Percentiles rank a stretch among this genome's conserved stretches.
Conservation (phyloP, 129 eudicot species). For the Rutidosis leptorrhynchoides region DNA sequence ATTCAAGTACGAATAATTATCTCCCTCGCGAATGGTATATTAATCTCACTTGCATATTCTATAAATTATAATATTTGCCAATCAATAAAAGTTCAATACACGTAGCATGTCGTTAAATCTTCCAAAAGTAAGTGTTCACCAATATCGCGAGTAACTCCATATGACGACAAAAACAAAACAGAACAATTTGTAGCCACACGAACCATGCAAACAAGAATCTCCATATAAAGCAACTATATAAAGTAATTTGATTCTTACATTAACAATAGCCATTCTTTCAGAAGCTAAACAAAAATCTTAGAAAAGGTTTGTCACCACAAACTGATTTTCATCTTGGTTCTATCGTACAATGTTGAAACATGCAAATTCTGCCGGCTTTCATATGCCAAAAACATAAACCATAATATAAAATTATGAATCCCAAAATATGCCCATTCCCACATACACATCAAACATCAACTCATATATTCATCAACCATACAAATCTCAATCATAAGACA, state of each 20-base stretch:
- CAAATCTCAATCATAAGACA: neutral
- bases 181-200: neutral
- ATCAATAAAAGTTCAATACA: slow-evolving; percentile 10
- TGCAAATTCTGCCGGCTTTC: neutral
- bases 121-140: slow-evolving; percentile 20
- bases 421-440: no score
- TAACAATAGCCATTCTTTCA: neutral
- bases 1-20: neutral
- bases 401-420: no score
- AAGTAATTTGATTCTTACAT: neutral
- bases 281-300: slow-evolving; percentile 6
- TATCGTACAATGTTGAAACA: neutral
- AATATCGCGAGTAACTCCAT: neutral
- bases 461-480: neutral
- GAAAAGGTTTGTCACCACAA: neutral
- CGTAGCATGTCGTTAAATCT: neutral
- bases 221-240: slow-evolving; percentile 7
- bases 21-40: slow-evolving; percentile 8
- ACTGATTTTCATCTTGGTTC: neutral
- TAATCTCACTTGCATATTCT: neutral
- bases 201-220: slow-evolving; percentile 1
- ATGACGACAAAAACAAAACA: slow-evolving; percentile 16
- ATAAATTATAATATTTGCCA: slow-evolving; percentile 4
- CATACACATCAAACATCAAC: no score
- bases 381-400: neutral